Evolutionary conservation across 495 filamentous ascomycete genomes (phyloP).

Genomic region (Achaetomiella virescens): DNA sequence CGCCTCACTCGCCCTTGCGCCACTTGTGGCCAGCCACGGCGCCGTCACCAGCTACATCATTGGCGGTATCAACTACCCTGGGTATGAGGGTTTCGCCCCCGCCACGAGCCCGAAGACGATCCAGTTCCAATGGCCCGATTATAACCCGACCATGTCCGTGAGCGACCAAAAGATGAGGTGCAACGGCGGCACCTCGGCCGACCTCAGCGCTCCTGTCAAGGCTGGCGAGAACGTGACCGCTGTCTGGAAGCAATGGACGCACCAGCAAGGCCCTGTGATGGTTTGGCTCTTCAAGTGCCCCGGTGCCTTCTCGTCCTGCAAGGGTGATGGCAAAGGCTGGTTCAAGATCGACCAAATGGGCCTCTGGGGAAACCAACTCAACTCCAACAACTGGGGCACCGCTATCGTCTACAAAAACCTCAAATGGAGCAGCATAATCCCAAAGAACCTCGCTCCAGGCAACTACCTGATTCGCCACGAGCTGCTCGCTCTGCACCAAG

Average conservation of each 20-base stretch:
- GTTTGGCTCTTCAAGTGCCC: conserved; percentile 51
- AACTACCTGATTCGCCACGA: conserved; percentile 57
- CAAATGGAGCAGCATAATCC: conserved; percentile 47
- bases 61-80: conserved; percentile 44
- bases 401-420: background rate
- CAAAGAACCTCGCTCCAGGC: conserved; percentile 43
- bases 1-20: conserved; percentile 20
- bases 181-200: conserved; percentile 49
- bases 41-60: conserved; percentile 54
- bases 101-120: conserved; percentile 41
- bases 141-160: conserved; percentile 45
- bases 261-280: conserved; percentile 51
- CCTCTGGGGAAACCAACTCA: conserved; percentile 17
- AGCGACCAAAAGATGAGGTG: conserved; percentile 44
- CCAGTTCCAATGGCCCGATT: conserved; percentile 51
- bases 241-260: conserved; percentile 52
- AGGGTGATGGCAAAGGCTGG: conserved; percentile 44
- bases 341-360: conserved; percentile 58
- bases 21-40: conserved; percentile 47
- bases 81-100: conserved; percentile 47
- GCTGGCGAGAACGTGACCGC: conserved; percentile 46
- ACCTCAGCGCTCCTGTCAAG: conserved; percentile 34
- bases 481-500: conserved; percentile 53
- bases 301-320: conserved; percentile 40
- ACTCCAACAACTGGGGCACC: conserved; percentile 3